Evolutionary conservation across 2,329 filamentous ascomycete genomes (phyloP).

Genomic region (Gaeumannomyces sp.): DNA sequence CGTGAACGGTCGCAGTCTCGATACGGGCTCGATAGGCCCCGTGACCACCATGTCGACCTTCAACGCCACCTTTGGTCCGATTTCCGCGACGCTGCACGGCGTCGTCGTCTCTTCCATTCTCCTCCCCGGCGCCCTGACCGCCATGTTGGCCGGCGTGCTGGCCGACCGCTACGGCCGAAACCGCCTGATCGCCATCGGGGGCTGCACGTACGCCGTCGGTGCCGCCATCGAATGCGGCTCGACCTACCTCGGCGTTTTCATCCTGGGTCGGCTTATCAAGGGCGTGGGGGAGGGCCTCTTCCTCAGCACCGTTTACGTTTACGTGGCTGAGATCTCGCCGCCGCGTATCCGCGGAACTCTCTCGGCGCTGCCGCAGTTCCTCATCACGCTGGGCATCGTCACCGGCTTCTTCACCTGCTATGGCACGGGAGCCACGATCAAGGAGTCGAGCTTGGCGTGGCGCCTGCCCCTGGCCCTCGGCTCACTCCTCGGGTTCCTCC

Average conservation of each 20-base stretch:
- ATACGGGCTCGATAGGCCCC: conserved; percentile 50
- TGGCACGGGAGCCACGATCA: conserved; percentile 38
- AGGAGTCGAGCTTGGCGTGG: conserved; percentile 44
- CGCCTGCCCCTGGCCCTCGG: conserved; percentile 42
- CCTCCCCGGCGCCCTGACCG: conserved; percentile 52
- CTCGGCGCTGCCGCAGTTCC: conserved; percentile 46
- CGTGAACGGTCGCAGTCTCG: conserved; percentile 17
- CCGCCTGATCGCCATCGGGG: conserved; percentile 44
- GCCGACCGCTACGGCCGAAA: conserved; percentile 48
- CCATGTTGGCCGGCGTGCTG: conserved; percentile 50
- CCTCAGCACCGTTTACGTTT: conserved; percentile 43
- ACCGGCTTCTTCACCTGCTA: conserved; percentile 57
- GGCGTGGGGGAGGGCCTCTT: conserved; percentile 54
- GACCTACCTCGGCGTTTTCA: conserved; percentile 40
- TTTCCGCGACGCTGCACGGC: conserved; percentile 50
- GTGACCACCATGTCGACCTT: conserved; percentile 53
- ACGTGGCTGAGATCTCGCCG: conserved; percentile 56
- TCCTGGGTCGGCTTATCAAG: conserved; percentile 47
- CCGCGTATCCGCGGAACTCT: conserved; percentile 42
- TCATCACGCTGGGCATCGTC: conserved; percentile 44
- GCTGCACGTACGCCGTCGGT: conserved; percentile 46
- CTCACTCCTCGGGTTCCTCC: conserved; percentile 28
- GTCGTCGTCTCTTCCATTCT: conserved; percentile 55
- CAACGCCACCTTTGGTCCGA: conserved; percentile 40
- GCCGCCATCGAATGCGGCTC: conserved; percentile 34